phyloP scores from a whole-genome alignment of 805 yeast species.

The Ogataea nitratoaversa region DNA sequence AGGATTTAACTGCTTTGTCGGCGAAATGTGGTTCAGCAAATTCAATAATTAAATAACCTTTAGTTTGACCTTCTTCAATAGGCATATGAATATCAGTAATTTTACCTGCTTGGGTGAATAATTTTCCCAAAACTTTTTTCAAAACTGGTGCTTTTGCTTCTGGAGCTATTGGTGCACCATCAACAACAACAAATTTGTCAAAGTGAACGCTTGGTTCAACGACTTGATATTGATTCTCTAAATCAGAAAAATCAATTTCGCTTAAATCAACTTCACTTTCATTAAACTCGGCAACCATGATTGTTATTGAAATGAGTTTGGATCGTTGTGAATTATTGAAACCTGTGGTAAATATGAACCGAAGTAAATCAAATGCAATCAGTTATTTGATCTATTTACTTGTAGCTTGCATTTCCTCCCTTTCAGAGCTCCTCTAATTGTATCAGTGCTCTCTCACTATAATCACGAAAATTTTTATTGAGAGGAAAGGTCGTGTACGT shows the following conservation, averaged over 20 bases:
- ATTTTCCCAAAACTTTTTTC: slow-evolving; percentile 78
- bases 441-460: too few species aligned
- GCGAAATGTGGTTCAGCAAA: slow-evolving; percentile 66
- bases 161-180: slow-evolving; percentile 95
- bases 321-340: too few species aligned
- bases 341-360: too few species aligned
- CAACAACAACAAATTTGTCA: slow-evolving; percentile 79
- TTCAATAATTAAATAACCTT: slow-evolving; percentile 85
- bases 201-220: slow-evolving; percentile 53
- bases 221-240: slow-evolving; percentile 71
- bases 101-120: slow-evolving; percentile 73
- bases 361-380: too few species aligned
- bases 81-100: slow-evolving; percentile 84
- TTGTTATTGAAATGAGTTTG: too few species aligned
- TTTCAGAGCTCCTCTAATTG: too few species aligned
- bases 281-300: slow-evolving; percentile 25
- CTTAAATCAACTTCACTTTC: slow-evolving; percentile 43
- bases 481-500: background rate
- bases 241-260: slow-evolving; percentile 75
- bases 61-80: slow-evolving; percentile 68
- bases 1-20: slow-evolving; percentile 69
- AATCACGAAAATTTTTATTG: slow-evolving; percentile 1
- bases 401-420: too few species aligned
- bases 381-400: too few species aligned
- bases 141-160: slow-evolving; percentile 80